Conservation (phyloP, 1,284 basidiomycete genomes). For the Ustilago loliicola region DNA sequence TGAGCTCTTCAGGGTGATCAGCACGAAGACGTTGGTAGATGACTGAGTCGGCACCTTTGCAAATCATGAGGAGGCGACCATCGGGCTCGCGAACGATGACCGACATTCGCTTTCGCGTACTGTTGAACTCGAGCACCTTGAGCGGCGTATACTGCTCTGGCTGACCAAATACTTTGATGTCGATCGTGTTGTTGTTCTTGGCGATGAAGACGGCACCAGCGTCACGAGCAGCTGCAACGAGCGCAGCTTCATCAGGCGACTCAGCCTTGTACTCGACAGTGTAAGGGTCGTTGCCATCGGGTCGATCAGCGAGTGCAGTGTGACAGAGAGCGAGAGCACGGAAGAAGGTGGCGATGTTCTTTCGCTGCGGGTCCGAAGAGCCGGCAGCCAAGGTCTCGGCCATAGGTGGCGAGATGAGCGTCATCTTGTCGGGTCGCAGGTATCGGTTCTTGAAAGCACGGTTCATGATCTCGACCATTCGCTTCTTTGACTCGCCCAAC, state of each 20-base stretch:
- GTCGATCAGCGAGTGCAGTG: conserved; percentile 79
- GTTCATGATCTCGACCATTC: conserved; percentile 84
- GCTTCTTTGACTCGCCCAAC: conserved; percentile 78
- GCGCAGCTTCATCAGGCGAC: conserved; percentile 92
- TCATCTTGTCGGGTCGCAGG: conserved; percentile 83
- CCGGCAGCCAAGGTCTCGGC: conserved; percentile 81
- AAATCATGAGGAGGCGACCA: conserved; percentile 84
- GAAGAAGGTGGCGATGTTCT: conserved; percentile 86
- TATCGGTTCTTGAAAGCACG: conserved; percentile 90
- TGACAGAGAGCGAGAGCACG: conserved; percentile 89
- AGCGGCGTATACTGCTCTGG: conserved; percentile 84
- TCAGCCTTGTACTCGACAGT: conserved; percentile 92
- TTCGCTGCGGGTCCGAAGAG: conserved; percentile 75
- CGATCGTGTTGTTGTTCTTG: conserved; percentile 80
- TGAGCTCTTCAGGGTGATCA: conserved; percentile 81
- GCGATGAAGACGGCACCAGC: conserved; percentile 91
- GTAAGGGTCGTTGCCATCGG: conserved; percentile 75
- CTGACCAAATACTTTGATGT: conserved; percentile 92
- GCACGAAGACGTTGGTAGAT: conserved; percentile 85
- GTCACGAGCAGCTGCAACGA: conserved; percentile 91
- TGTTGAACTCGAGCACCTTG: conserved; percentile 91
- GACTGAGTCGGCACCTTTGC: conserved; percentile 96
- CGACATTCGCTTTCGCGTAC: conserved; percentile 92
- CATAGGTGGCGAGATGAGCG: conserved; percentile 87
- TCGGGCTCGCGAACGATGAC: conserved; percentile 86